These are phyloP conservation scores for Diplodia mutila DNA, from an alignment of 2,329 filamentous ascomycete genomes.

Conservation along the genomic window DNA sequence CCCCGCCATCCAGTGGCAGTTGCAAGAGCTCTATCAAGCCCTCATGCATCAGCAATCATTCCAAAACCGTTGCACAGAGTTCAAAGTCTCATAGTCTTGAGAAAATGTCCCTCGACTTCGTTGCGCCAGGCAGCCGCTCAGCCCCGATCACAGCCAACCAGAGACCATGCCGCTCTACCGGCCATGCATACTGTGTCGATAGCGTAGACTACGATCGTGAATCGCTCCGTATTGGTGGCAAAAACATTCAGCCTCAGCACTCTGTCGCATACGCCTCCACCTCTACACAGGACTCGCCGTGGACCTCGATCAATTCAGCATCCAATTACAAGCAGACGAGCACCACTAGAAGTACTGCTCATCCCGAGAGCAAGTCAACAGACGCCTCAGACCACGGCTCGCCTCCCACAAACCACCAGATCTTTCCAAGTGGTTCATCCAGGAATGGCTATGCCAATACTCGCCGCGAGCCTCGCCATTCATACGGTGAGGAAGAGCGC, in stretches of 20 bases:
- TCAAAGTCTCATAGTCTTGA: constrained; percentile 13
- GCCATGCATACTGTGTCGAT: constrained; percentile 3
- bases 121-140: too few relatives aligned
- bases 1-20: not conserved
- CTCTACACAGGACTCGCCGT: constrained; percentile 1
- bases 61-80: not conserved
- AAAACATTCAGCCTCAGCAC: not conserved
- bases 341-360: constrained; percentile 1
- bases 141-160: not conserved
- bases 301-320: constrained; percentile 8
- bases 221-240: not conserved
- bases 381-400: not conserved
- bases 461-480: constrained; percentile 19
- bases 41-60: not conserved
- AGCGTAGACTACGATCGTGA: not conserved
- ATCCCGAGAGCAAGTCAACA: not conserved
- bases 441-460: not conserved
- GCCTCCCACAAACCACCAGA: not conserved
- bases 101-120: constrained; percentile 24
- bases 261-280: not conserved
- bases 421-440: not conserved
- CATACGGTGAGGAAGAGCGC: constrained; percentile 23
- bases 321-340: not conserved
- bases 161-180: not conserved
- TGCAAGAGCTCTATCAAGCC: not conserved